These are phyloP conservation scores for Tetracladium maxilliforme DNA, from an alignment of 2,329 filamentous ascomycete species.

Conservation along the genomic window DNA sequence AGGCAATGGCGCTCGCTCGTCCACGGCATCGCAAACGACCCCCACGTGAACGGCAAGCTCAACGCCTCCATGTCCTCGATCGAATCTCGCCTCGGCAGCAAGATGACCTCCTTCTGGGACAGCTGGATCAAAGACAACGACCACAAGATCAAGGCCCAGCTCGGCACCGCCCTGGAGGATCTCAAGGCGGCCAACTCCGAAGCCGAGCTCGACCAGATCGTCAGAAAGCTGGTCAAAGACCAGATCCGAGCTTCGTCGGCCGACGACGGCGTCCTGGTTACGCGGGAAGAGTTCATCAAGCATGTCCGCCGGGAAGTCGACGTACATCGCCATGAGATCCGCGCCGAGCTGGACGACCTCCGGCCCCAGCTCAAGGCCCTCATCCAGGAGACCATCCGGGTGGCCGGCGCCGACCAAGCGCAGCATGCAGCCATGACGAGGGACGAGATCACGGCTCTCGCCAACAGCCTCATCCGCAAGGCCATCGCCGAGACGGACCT, in stretches of 20 bases:
- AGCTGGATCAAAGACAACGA: conserved; percentile 36
- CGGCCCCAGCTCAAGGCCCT: conserved; percentile 13
- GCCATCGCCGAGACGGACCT: conserved; percentile 29
- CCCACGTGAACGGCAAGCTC: conserved; percentile 3
- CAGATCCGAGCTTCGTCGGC: conserved; percentile 1
- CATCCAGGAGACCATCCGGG: conserved; percentile 15
- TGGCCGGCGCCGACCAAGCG: conserved; percentile 10
- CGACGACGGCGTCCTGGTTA: conserved; percentile 22
- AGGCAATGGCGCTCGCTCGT: too few species aligned
- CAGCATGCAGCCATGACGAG: conserved; percentile 18
- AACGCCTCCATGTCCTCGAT: conserved; percentile 13
- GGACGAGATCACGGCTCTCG: conserved; percentile 22
- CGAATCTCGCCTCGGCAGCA: conserved; percentile 13
- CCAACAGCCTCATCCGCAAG: conserved; percentile 25
- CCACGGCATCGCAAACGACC: too few species aligned
- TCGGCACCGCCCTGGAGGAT: conserved; percentile 12
- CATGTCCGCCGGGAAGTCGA: conserved; percentile 24
- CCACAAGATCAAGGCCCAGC: conserved; percentile 17
- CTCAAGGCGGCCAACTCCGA: too few species aligned
- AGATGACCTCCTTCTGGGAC: conserved; percentile 28
- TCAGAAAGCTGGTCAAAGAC: conserved; percentile 18
- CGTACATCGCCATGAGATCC: conserved; percentile 21
- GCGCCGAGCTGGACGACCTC: conserved; percentile 22
- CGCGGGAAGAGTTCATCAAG: conserved; percentile 31
- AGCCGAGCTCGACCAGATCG: conserved; percentile 19